phyloP scores from a whole-genome alignment of 108 stramenopile species.

The Fistulifera solaris region DNA sequence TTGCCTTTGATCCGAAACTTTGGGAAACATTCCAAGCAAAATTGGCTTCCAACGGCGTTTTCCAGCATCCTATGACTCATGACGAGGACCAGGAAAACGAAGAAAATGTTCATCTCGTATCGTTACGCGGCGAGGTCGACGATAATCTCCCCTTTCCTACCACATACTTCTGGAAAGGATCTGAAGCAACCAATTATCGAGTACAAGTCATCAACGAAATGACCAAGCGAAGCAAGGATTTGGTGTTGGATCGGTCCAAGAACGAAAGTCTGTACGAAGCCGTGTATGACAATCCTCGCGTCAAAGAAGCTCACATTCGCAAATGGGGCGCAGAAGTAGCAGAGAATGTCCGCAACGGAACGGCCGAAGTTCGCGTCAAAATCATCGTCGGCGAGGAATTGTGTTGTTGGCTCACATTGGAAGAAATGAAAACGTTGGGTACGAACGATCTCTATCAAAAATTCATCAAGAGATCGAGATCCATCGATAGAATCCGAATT shows the following conservation, averaged over 20 bases:
- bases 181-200: constrained; percentile 2
- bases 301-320: constrained; percentile 23
- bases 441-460: not conserved
- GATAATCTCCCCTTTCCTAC: not conserved
- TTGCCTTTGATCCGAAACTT: constrained; percentile 9
- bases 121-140: too few relatives aligned
- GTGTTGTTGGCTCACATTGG: not conserved
- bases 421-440: not conserved
- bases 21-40: not conserved
- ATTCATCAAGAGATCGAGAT: not conserved
- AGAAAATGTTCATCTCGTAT: too few relatives aligned
- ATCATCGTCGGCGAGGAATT: not conserved
- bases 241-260: constrained; percentile 6
- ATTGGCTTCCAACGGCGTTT: not conserved
- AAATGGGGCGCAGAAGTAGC: constrained; percentile 21
- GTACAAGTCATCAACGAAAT: constrained; percentile 15
- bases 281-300: constrained; percentile 12
- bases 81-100: too few relatives aligned
- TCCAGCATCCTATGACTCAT: not conserved
- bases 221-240: constrained; percentile 13
- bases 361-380: constrained; percentile 9
- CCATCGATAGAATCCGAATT: not conserved
- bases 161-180: not conserved
- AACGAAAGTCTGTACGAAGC: constrained; percentile 12
- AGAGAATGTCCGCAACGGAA: constrained; percentile 9